Percentiles rank a stretch among this genome's conserved stretches.
phyloP scores from a whole-genome alignment of 441 rosid species.

The Lepidium campestre region DNA sequence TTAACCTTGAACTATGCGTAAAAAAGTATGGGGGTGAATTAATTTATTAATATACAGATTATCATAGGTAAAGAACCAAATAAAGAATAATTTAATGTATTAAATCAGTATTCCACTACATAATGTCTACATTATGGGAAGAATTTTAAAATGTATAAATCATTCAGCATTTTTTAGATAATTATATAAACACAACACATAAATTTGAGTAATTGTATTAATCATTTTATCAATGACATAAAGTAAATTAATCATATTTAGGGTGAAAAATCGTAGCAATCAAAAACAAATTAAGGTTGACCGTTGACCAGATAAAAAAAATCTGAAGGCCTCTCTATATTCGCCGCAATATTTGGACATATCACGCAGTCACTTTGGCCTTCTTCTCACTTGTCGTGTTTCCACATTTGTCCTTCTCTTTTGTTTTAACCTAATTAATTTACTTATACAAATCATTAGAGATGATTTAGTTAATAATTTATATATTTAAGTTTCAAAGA shows the following conservation, averaged over 20 bases:
- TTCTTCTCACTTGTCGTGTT: conserved; percentile 22
- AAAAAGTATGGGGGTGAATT: conserved; percentile 7
- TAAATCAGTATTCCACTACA: background rate
- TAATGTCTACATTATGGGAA: background rate
- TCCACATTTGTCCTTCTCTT: conserved; percentile 21
- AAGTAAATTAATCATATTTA: background rate
- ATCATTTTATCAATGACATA: background rate
- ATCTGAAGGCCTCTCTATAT: conserved; percentile 1
- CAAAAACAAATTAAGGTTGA: background rate
- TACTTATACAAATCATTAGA: background rate
- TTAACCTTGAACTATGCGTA: conserved; percentile 23
- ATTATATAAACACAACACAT: background rate
- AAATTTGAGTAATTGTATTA: background rate
- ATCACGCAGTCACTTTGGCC: conserved; percentile 15
- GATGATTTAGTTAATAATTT: background rate
- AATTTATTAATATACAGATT: conserved; percentile 6
- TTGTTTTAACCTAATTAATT: background rate
- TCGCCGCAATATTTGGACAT: conserved; percentile 22
- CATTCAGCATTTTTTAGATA: background rate
- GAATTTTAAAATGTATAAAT: background rate
- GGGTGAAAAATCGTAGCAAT: background rate
- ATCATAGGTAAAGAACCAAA: background rate
- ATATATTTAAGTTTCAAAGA: background rate
- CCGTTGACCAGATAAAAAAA: conserved; percentile 5
- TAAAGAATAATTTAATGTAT: background rate